phyloP scores from a whole-genome alignment of 2,329 filamentous ascomycete genomes.

The Aureobasidium sp. region DNA sequence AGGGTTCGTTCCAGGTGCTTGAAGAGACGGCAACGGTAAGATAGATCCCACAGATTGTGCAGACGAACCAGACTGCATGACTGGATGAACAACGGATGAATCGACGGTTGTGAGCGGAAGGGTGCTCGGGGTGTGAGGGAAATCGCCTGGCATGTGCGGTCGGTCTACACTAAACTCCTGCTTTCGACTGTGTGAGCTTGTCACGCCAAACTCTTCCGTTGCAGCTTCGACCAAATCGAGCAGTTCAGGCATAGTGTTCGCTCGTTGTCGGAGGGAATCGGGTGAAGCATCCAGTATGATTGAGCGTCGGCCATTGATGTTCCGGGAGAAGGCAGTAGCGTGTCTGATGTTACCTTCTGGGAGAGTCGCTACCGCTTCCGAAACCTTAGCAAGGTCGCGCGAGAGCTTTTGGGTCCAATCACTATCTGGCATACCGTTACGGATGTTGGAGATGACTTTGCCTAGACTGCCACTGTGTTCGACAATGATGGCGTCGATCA shows the following conservation, averaged over 20 bases:
- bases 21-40: not conserved
- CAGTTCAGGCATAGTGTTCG: constrained; percentile 28
- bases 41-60: not conserved
- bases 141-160: not conserved
- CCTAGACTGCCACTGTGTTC: constrained; percentile 32
- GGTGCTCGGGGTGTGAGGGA: not conserved
- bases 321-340: constrained; percentile 6
- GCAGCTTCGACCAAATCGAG: constrained; percentile 29
- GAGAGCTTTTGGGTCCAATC: constrained; percentile 21
- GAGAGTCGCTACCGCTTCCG: constrained; percentile 17
- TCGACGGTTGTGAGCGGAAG: too few species aligned
- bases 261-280: constrained; percentile 17
- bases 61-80: not conserved
- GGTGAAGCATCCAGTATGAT: constrained; percentile 24
- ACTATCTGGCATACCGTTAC: constrained; percentile 17
- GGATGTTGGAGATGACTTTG: constrained; percentile 31
- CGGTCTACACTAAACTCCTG: not conserved
- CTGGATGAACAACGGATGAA: not conserved
- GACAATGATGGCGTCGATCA: constrained; percentile 33
- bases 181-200: not conserved
- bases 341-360: constrained; percentile 20
- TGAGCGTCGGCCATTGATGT: constrained; percentile 10
- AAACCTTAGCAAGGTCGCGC: constrained; percentile 20
- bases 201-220: constrained; percentile 27
- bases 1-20: not conserved